Conservation (phyloP, 352 stramenopile genomes). For the Globisporangium solare region DNA sequence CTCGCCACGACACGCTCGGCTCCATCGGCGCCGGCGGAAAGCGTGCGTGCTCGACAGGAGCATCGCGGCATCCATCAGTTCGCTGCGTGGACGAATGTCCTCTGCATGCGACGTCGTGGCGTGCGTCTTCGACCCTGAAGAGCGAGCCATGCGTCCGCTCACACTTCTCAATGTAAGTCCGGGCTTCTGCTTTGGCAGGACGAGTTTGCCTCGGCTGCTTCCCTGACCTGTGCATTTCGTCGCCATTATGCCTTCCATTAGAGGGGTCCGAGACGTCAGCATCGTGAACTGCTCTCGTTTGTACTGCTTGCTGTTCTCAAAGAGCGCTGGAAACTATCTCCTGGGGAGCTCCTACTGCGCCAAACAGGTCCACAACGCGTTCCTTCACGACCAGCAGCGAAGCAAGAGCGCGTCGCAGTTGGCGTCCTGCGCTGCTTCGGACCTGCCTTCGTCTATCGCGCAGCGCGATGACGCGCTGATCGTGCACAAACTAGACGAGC, state of each 20-base stretch:
- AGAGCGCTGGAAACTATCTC: constrained; percentile 28
- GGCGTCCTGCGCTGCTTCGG: neutral
- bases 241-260: neutral
- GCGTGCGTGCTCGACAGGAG: constrained; percentile 4
- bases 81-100: constrained; percentile 17
- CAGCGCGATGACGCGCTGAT: constrained; percentile 4
- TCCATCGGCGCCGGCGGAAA: neutral
- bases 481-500: constrained; percentile 34
- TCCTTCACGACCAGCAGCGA: constrained; percentile 12
- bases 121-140: constrained; percentile 27
- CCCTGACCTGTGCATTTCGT: neutral
- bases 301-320: constrained; percentile 41
- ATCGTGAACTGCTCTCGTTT: constrained; percentile 41
- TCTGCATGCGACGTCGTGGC: constrained; percentile 22
- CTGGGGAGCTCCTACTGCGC: constrained; percentile 32
- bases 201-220: neutral
- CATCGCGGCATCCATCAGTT: constrained; percentile 5
- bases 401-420: constrained; percentile 1
- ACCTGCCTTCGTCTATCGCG: neutral
- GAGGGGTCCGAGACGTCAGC: constrained; percentile 16
- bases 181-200: neutral
- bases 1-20: neutral
- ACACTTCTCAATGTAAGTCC: constrained; percentile 14
- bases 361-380: constrained; percentile 15
- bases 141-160: constrained; percentile 17